Percentiles rank a stretch among this genome's conserved stretches.
These are phyloP conservation scores for Brassica hybrid DNA, from an alignment of 441 rosid genomes.

Conservation along the genomic window DNA sequence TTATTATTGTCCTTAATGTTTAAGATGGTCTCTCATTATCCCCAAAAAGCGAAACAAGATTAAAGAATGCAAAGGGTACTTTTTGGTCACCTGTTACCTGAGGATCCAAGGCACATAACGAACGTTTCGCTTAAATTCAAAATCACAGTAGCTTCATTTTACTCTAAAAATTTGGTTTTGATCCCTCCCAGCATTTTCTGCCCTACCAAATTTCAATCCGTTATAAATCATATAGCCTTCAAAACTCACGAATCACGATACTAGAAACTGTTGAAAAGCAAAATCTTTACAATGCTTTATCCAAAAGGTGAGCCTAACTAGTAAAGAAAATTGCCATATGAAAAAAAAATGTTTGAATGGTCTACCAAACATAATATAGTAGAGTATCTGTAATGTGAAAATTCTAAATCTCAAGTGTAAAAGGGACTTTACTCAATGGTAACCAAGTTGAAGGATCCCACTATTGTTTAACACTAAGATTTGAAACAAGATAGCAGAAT, in stretches of 20 bases:
- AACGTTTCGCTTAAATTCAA: slow-evolving; percentile 17
- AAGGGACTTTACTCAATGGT: not conserved
- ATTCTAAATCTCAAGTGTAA: not conserved
- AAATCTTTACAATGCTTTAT: slow-evolving; percentile 19
- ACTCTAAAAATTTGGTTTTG: slow-evolving; percentile 24
- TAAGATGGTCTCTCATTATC: slow-evolving; percentile 28
- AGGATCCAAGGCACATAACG: slow-evolving; percentile 41
- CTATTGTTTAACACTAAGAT: slow-evolving; percentile 3
- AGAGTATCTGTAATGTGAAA: not conserved
- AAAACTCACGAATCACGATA: not conserved
- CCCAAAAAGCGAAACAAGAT: slow-evolving; percentile 24
- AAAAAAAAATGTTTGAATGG: slow-evolving; percentile 23
- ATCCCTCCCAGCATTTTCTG: slow-evolving; percentile 14
- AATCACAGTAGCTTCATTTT: slow-evolving; percentile 1
- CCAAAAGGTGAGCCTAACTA: slow-evolving; percentile 42
- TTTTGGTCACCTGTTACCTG: slow-evolving; percentile 28
- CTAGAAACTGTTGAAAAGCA: slow-evolving; percentile 11
- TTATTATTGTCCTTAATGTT: slow-evolving; percentile 8
- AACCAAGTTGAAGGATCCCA: not conserved
- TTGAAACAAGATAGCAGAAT: not conserved
- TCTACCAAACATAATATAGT: slow-evolving; percentile 5
- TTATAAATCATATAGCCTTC: not conserved
- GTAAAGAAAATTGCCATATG: not conserved
- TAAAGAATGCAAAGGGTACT: slow-evolving; percentile 30
- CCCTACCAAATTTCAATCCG: slow-evolving; percentile 31